Evolutionary conservation across 2,329 filamentous ascomycete genomes (phyloP).

Genomic region (Exophiala sideris): DNA sequence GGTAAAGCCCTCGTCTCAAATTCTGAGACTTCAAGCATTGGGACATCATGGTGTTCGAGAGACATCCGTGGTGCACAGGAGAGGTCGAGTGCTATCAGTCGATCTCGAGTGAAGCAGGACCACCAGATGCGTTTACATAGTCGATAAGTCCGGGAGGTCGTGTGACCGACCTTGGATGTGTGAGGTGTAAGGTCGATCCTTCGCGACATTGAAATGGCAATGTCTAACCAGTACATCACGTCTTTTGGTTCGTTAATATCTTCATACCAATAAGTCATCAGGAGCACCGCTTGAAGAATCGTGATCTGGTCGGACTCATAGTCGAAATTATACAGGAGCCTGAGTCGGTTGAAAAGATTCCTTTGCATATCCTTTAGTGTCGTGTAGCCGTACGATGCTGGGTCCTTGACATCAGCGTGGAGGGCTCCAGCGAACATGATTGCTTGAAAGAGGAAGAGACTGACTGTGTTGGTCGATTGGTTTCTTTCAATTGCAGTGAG

Average conservation of each 20-base stretch:
- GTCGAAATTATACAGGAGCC: conserved; percentile 91
- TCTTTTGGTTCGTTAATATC: conserved; percentile 96
- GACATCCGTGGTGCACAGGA: conserved; percentile 87
- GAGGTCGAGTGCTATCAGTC: conserved; percentile 90
- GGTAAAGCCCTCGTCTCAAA: conserved; percentile 73
- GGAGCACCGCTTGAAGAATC: conserved; percentile 79
- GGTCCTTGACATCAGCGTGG: conserved; percentile 75
- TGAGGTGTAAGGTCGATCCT: conserved; percentile 91
- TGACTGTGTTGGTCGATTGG: conserved; percentile 70
- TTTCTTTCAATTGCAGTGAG: conserved; percentile 55
- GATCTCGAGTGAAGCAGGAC: conserved; percentile 94
- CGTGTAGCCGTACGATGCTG: conserved; percentile 72
- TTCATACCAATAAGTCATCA: conserved; percentile 98
- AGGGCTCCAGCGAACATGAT: conserved; percentile 92
- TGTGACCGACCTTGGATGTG: too few species aligned
- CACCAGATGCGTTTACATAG: conserved; percentile 97
- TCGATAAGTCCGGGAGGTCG: conserved; percentile 69
- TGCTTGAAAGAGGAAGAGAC: conserved; percentile 84
- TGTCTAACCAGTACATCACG: conserved; percentile 98
- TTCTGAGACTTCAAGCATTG: conserved; percentile 79
- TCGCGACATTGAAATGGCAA: conserved; percentile 86
- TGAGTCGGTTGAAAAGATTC: conserved; percentile 76
- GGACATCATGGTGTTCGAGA: conserved; percentile 88
- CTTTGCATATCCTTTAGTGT: conserved; percentile 79
- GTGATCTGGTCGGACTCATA: conserved; percentile 87